These are phyloP conservation scores for Chamaecyparis obtusa DNA, from an alignment of 75 land plant species.

Conservation along the genomic window DNA sequence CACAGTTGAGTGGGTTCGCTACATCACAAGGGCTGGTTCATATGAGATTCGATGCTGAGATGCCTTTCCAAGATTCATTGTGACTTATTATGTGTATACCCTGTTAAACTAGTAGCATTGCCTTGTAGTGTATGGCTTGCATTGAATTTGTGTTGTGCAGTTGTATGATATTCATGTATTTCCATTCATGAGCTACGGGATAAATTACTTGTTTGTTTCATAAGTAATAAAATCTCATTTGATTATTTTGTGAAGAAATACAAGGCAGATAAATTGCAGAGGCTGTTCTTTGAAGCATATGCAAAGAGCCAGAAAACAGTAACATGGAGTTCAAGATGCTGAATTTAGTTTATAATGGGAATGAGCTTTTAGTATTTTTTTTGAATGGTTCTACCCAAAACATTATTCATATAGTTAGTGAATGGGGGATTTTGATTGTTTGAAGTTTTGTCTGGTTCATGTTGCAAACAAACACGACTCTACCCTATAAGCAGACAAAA, in stretches of 20 bases:
- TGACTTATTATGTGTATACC: not conserved
- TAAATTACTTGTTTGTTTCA: too few species aligned
- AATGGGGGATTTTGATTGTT: not conserved
- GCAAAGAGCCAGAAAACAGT: not conserved
- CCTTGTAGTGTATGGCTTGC: not conserved
- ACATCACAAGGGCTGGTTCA: conserved; percentile 95
- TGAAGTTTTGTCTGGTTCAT: not conserved
- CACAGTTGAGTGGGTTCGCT: conserved; percentile 98
- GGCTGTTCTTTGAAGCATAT: not conserved
- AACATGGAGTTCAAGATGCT: not conserved
- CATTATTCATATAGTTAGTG: not conserved
- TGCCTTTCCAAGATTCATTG: not conserved
- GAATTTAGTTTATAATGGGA: not conserved
- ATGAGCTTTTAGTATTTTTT: not conserved
- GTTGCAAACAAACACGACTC: not conserved
- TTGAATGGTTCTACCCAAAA: not conserved
- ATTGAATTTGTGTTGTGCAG: not conserved
- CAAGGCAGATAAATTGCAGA: too few species aligned
- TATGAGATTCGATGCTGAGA: conserved; percentile 88
- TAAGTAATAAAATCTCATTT: too few species aligned
- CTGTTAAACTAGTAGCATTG: too few species aligned
- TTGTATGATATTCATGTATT: too few species aligned
- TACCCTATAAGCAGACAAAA: not conserved
- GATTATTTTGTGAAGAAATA: too few species aligned
- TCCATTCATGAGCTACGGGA: too few species aligned